A percentile compares a stretch with the other conserved stretches of the same genome.
Evolutionary conservation across 2,329 filamentous ascomycete genomes (phyloP).

Genomic region (Talaromyces sp.): DNA sequence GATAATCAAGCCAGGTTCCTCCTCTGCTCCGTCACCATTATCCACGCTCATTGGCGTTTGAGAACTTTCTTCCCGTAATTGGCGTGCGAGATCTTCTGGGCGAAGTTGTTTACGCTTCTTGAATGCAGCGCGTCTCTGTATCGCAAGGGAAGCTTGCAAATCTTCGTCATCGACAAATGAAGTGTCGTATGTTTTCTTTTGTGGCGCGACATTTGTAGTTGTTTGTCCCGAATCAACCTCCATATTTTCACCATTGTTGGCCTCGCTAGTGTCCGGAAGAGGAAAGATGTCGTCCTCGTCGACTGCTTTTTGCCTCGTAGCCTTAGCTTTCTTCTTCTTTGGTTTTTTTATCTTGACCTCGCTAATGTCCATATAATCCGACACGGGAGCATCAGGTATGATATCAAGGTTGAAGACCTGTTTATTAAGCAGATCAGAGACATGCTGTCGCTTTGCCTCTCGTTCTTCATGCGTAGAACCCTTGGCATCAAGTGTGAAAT

Average conservation of each 20-base stretch:
- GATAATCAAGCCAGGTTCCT: constrained; percentile 72
- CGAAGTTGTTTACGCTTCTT: constrained; percentile 88
- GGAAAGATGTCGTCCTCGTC: constrained; percentile 59
- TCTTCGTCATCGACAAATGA: constrained; percentile 88
- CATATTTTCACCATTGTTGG: constrained; percentile 58
- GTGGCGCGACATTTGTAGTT: constrained; percentile 47
- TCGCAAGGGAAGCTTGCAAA: constrained; percentile 77
- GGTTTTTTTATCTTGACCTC: constrained; percentile 92
- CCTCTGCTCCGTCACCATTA: constrained; percentile 51
- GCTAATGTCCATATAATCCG: constrained; percentile 83
- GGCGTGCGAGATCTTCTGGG: constrained; percentile 81
- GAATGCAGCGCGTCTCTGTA: constrained; percentile 76
- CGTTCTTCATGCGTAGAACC: constrained; percentile 66
- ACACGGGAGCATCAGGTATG: constrained; percentile 61
- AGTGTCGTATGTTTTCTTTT: constrained; percentile 62
- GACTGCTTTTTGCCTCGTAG: constrained; percentile 65
- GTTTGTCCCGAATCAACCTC: constrained; percentile 60
- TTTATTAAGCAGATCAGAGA: constrained; percentile 54
- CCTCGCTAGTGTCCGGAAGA: constrained; percentile 29
- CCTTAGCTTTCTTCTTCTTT: constrained; percentile 79
- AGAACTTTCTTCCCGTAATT: constrained; percentile 63
- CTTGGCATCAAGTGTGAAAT: constrained; percentile 78
- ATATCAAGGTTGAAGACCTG: constrained; percentile 76
- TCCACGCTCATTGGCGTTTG: constrained; percentile 58
- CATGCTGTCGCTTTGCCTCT: constrained; percentile 52